phyloP scores from a whole-genome alignment of 1,139 yeast genomes.

The Taiozyma sp. region DNA sequence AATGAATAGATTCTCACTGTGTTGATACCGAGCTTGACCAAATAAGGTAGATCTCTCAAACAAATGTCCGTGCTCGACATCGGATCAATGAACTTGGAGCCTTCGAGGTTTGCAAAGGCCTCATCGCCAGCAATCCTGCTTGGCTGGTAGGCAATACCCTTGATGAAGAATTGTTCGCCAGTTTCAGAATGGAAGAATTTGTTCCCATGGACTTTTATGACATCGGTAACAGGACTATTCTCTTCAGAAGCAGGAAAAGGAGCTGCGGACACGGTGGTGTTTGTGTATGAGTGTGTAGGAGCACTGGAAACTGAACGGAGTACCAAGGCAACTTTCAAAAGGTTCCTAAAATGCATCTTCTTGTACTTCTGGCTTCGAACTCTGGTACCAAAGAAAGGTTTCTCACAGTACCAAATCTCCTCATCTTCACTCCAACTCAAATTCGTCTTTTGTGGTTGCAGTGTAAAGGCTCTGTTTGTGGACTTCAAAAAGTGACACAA shows the following conservation, averaged over 20 bases:
- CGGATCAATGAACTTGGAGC: conserved; percentile 47
- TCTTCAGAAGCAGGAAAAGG: background rate
- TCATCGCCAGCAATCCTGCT: conserved; percentile 30
- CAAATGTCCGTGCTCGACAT: conserved; percentile 44
- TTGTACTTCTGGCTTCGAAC: background rate
- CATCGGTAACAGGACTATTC: conserved; percentile 11
- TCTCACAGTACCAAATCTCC: background rate
- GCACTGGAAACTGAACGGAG: background rate
- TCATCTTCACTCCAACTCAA: background rate
- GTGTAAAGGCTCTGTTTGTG: background rate
- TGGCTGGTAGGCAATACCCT: conserved; percentile 58
- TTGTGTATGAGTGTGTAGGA: background rate
- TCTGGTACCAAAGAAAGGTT: background rate
- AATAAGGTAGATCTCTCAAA: conserved; percentile 44
- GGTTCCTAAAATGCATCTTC: background rate
- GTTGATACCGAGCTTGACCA: conserved; percentile 45
- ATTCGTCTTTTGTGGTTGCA: background rate
- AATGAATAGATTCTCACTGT: conserved; percentile 52
- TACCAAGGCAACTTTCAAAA: background rate
- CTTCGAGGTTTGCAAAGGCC: conserved; percentile 26
- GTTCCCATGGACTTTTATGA: conserved; percentile 39
- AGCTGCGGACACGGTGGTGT: background rate
- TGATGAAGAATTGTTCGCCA: conserved; percentile 49
- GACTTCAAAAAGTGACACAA: background rate
- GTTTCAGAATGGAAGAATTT: conserved; percentile 40